Base-by-base conservation (phyloP, 176 grass and related monocot genomes). In the Bromus sterilis region DNA sequence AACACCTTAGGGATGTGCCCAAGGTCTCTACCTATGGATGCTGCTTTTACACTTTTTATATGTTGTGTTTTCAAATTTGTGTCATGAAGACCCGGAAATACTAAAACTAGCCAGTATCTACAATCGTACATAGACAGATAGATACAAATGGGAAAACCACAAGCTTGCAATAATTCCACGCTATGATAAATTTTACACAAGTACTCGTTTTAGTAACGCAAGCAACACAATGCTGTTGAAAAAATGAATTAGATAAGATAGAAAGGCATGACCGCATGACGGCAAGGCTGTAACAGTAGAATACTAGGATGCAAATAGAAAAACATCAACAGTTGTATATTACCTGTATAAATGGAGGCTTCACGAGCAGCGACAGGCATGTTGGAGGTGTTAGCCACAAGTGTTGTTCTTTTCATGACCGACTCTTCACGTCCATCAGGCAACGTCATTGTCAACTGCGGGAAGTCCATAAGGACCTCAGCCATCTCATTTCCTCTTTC, bases 401-500 rank as follows among this genome's bases (percentile, higher is more conserved):
- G 89, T 30, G 93, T 95, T 34, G 93, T 95, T 78, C 90, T 88
- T 61, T 95, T 95, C 93, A 95, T 92, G 25, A 95, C 93, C 13
- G 93, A 95, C 67, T 95, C 93, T 82, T 95, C 93, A 86, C 93
- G 93, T 6, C 93, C 93, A 86, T 95, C 93, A 68, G 93, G 93
- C 63, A 95, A 85, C 4, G 90, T 92, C 90, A 95, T 95, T 86
- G 93, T 95, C 79, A 95, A 81, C 66, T 92, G 87, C 0, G 93
- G 93, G 69, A 95, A 95, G 79, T 95, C 93, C 93, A 95, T 95
- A 31, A 92, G 82, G 43, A 95, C 93, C 90, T 95, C 93, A 68
- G 93, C 93, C 93, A 95, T 95, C 77, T 95, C 93, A 56, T 95
- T 95, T 80, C 93, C 93, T 90, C 93, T 95, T 79, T 95, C 93